These are phyloP conservation scores for Benincasa hispida DNA, from an alignment of 306 rosid species.

Conservation along the genomic window DNA sequence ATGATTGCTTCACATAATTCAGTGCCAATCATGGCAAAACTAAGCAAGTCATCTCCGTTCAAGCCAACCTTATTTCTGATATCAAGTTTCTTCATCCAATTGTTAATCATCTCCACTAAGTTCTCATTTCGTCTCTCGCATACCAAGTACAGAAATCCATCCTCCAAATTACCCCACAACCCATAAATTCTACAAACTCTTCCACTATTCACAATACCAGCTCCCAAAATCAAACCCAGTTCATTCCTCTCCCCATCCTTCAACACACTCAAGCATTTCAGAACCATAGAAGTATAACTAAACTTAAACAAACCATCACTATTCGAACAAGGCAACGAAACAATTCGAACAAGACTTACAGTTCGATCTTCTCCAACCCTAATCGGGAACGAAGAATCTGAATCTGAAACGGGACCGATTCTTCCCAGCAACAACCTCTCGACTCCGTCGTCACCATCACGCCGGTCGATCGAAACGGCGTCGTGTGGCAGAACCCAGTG, in stretches of 20 bases:
- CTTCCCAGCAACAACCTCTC: constrained; percentile 16
- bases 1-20: constrained; percentile 52
- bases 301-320: constrained; percentile 20
- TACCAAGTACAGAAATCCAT: constrained; percentile 47
- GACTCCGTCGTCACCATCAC: background rate
- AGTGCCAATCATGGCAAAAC: constrained; percentile 35
- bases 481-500: constrained; percentile 46
- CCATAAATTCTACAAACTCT: constrained; percentile 49
- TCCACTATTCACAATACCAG: constrained; percentile 26
- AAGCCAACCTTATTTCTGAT: constrained; percentile 19
- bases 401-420: constrained; percentile 9
- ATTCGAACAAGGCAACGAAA: constrained; percentile 15
- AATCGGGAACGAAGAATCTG: constrained; percentile 14
- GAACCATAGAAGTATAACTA: constrained; percentile 36
- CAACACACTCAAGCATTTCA: constrained; percentile 61
- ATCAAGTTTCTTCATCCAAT: constrained; percentile 21
- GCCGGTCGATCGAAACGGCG: constrained; percentile 26
- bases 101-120: constrained; percentile 26
- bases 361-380: constrained; percentile 23
- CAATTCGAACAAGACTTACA: constrained; percentile 41
- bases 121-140: constrained; percentile 27
- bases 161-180: constrained; percentile 58
- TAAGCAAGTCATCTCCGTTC: constrained; percentile 20
- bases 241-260: constrained; percentile 43
- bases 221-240: constrained; percentile 44